phyloP scores from a whole-genome alignment of 495 filamentous ascomycete species.

The Polyplosphaeria fusca region DNA sequence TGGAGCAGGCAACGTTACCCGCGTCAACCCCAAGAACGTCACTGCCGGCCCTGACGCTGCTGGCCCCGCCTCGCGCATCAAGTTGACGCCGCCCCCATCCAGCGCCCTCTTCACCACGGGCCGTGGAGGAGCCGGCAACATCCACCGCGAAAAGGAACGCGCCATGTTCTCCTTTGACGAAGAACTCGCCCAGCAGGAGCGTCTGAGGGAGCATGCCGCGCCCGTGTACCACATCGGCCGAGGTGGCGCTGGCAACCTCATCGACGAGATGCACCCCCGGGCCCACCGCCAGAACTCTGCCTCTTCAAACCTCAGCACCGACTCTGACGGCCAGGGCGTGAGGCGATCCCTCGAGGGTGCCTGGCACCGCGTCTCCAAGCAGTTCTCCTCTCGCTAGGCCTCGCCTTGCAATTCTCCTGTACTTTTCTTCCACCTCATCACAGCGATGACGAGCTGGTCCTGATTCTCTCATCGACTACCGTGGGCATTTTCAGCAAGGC shows the following conservation, averaged over 20 bases:
- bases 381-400: slow-evolving; percentile 19
- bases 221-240: slow-evolving; percentile 80
- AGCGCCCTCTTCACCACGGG: slow-evolving; percentile 66
- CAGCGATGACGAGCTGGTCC: slow-evolving; percentile 33
- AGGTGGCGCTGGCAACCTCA: slow-evolving; percentile 83
- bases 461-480: slow-evolving; percentile 25
- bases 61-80: slow-evolving; percentile 52
- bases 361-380: slow-evolving; percentile 30
- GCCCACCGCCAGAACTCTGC: slow-evolving; percentile 15
- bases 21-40: slow-evolving; percentile 61
- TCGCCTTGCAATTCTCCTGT: background rate
- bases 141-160: slow-evolving; percentile 65
- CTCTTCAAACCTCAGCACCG: slow-evolving; percentile 7
- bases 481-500: slow-evolving; percentile 19
- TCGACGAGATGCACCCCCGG: slow-evolving; percentile 39
- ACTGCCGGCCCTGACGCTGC: slow-evolving; percentile 56
- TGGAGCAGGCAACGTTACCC: slow-evolving; percentile 76
- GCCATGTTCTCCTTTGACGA: slow-evolving; percentile 89
- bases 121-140: slow-evolving; percentile 88
- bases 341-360: slow-evolving; percentile 31
- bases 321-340: slow-evolving; percentile 9
- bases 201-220: slow-evolving; percentile 54
- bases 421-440: background rate
- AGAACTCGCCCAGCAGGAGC: slow-evolving; percentile 70
- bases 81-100: slow-evolving; percentile 41